These are phyloP conservation scores for Zymoseptoria pseudotritici DNA, from an alignment of 2,329 filamentous ascomycete genomes.

Conservation along the genomic window DNA sequence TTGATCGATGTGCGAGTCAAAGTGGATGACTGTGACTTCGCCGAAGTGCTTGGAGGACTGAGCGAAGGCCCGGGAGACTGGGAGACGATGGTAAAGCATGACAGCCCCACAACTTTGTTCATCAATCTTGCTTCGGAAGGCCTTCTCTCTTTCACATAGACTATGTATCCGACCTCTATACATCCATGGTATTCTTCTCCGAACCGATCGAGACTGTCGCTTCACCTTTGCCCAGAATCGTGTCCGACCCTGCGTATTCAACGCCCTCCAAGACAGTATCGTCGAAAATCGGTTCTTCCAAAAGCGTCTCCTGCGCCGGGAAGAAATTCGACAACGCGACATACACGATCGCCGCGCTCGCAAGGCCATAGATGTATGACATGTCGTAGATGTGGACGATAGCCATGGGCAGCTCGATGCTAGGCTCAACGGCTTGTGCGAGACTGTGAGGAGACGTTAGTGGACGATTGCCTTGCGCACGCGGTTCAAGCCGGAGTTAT, in stretches of 20 bases:
- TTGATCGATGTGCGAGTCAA: too few relatives aligned
- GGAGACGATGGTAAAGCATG: too few relatives aligned
- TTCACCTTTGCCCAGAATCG: constrained; percentile 5
- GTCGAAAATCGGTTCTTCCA: constrained; percentile 28
- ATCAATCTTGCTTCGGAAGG: too few relatives aligned
- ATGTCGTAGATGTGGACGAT: constrained; percentile 51
- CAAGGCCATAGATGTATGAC: constrained; percentile 60
- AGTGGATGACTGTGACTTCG: too few relatives aligned
- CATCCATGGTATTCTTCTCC: constrained; percentile 1
- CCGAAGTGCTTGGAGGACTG: too few relatives aligned
- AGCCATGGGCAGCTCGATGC: constrained; percentile 40
- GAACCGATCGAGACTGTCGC: constrained; percentile 7
- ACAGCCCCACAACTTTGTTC: too few relatives aligned
- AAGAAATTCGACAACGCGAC: constrained; percentile 42
- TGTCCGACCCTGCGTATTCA: constrained; percentile 8
- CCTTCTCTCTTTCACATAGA: too few relatives aligned
- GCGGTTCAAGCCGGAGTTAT: neutral
- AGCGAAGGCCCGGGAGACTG: too few relatives aligned
- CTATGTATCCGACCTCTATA: too few relatives aligned
- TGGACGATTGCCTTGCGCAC: neutral
- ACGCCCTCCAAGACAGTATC: constrained; percentile 17
- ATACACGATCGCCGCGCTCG: constrained; percentile 50
- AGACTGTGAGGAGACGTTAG: constrained; percentile 31
- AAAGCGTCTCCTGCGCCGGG: constrained; percentile 44
- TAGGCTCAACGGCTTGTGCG: constrained; percentile 36